Conservation (phyloP, 805 yeast species). For the Brettanomyces nanus region DNA sequence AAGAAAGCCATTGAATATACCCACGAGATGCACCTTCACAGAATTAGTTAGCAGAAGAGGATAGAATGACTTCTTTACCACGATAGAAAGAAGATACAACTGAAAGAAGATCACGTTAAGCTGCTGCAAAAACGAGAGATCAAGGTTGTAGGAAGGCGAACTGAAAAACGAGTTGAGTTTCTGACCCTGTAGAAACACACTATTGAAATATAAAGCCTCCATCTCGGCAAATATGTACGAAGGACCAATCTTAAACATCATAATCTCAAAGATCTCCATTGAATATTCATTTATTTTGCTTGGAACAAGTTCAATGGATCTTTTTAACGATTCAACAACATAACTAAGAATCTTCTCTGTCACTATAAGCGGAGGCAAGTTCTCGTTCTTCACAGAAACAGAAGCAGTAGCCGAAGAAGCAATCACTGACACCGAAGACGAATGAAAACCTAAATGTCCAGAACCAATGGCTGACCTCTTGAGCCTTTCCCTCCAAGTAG, state of each 20-base stretch:
- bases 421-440: background rate
- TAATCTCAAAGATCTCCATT: constrained; percentile 55
- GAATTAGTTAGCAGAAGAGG: constrained; percentile 46
- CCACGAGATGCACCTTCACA: constrained; percentile 12
- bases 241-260: constrained; percentile 63
- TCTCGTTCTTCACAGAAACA: background rate
- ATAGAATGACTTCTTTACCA: constrained; percentile 64
- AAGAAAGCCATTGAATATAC: constrained; percentile 19
- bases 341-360: constrained; percentile 62
- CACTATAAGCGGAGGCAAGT: constrained; percentile 26
- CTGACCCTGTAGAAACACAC: constrained; percentile 20
- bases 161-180: constrained; percentile 18
- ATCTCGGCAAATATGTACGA: constrained; percentile 68
- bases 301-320: constrained; percentile 69
- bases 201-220: constrained; percentile 49
- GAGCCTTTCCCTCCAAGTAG: constrained; percentile 26
- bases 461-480: constrained; percentile 7
- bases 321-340: constrained; percentile 67
- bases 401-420: background rate
- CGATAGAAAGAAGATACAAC: constrained; percentile 57
- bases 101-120: constrained; percentile 19
- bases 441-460: background rate
- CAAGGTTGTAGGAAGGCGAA: constrained; percentile 6
- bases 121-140: constrained; percentile 15
- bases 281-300: constrained; percentile 53